Evolutionary conservation across 2,329 filamentous ascomycete genomes (phyloP).

Genomic region (Pseudonectria buxi): DNA sequence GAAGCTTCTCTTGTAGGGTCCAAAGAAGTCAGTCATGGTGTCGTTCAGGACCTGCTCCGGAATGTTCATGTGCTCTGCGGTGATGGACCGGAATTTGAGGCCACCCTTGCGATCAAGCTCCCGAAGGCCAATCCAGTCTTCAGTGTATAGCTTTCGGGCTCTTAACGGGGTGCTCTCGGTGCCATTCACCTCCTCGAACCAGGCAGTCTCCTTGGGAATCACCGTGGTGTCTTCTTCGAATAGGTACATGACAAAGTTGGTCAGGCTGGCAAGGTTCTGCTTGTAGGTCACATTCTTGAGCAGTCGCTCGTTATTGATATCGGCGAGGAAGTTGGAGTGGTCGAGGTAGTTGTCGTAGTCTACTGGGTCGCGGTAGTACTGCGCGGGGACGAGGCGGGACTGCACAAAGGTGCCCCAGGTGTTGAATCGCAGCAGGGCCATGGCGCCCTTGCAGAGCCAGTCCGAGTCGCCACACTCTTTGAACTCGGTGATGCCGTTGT

Average conservation of each 20-base stretch:
- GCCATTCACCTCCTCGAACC: slow-evolving; percentile 82
- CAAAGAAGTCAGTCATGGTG: slow-evolving; percentile 62
- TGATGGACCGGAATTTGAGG: slow-evolving; percentile 64
- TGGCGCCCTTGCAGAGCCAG: slow-evolving; percentile 73
- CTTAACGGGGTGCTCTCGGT: slow-evolving; percentile 61
- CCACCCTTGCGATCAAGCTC: slow-evolving; percentile 71
- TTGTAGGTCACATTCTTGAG: slow-evolving; percentile 70
- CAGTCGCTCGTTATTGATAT: slow-evolving; percentile 87
- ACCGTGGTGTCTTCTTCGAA: slow-evolving; percentile 83
- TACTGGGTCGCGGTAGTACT: slow-evolving; percentile 76
- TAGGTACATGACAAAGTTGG: slow-evolving; percentile 81
- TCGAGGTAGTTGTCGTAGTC: slow-evolving; percentile 66
- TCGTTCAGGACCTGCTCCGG: slow-evolving; percentile 57
- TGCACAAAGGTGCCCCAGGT: slow-evolving; percentile 79
- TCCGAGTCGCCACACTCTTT: slow-evolving; percentile 64
- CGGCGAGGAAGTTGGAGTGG: slow-evolving; percentile 80
- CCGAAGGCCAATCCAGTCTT: slow-evolving; percentile 90
- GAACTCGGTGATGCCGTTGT: slow-evolving; percentile 87
- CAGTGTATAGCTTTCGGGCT: slow-evolving; percentile 66
- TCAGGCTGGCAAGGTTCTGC: slow-evolving; percentile 59
- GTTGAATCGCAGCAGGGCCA: slow-evolving; percentile 69
- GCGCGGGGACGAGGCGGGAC: slow-evolving; percentile 75
- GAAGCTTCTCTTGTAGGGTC: slow-evolving; percentile 39
- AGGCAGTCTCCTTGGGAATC: slow-evolving; percentile 82
- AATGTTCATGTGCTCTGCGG: slow-evolving; percentile 81